Evolutionary conservation across 179 eudicot species (phyloP), one percentile per base, ranked within the genome.

Genomic region (Silene vulgaris): DNA sequence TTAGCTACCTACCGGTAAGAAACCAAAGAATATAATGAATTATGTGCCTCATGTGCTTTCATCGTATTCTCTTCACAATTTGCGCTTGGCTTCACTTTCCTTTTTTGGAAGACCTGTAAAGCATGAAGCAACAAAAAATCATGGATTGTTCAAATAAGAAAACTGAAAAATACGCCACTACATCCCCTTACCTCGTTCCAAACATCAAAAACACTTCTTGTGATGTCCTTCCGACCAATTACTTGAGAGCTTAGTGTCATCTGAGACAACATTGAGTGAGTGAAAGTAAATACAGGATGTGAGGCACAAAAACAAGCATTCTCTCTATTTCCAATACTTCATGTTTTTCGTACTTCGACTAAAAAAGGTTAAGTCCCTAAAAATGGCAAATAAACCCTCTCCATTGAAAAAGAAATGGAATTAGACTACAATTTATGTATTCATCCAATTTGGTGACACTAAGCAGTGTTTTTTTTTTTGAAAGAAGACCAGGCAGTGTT

Each of bases 201-300:
- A 59, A 96, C 76, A 77, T 96, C 98, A 81, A 96, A 91, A 76
- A 86, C 80, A 84, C 93, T 91, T 86, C 81, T 89, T 82, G 93
- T 77, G 61, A 88, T 80, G 80, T 96, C 99, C 88, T 96, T 96
- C 66, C 89, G 85, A 72, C 99, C 99, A 81, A 96, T 87, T 77
- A 93, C 90, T 77, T 96, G 99, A 66, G 98, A 88, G 75, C 88
- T 85, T 72, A 96, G 86, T 37, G 92, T 93, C 81, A 84, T 73
- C 99, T 96, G 76, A 45, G 65, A 78, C 69, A 78, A 63, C 17
- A 74, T 50, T 29, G 12, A 30, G 52, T 71, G 29, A 72, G 57
- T 54, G 69, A 37, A 66, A 28, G 16, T 45, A 69, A 26, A 43
- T 57, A 32, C 71, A 69, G 1, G 65, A 71, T n/a, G 71, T 45